Evolutionary conservation across 208 protist genomes (phyloP).

Genomic region (Acanthamoeba sp.): DNA sequence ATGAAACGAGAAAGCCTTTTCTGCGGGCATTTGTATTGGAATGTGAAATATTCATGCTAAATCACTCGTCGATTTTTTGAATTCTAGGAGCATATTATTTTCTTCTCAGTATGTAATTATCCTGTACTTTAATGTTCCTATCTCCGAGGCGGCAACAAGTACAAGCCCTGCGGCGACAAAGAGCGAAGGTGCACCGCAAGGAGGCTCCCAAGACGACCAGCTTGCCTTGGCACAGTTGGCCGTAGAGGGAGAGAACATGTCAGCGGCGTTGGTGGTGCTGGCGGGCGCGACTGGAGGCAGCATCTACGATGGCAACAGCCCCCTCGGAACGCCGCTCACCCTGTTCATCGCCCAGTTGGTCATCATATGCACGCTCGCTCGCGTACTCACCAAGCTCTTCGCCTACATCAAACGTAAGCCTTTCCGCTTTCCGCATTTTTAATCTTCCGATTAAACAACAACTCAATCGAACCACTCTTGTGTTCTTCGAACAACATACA

Average conservation of each 20-base stretch:
- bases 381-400: slow-evolving; percentile 72
- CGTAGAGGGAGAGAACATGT: neutral
- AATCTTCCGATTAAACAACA: neutral
- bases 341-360: slow-evolving; percentile 71
- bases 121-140: neutral
- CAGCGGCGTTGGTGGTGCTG: neutral
- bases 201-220: neutral
- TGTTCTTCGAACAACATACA: too few species aligned
- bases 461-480: too few species aligned
- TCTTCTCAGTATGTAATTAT: neutral
- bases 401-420: slow-evolving; percentile 69
- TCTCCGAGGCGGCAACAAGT: neutral
- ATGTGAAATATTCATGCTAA: neutral
- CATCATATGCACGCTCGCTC: slow-evolving; percentile 37
- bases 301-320: slow-evolving; percentile 47
- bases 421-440: neutral
- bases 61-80: neutral
- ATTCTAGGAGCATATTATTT: neutral
- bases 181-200: neutral
- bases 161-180: neutral
- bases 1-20: neutral
- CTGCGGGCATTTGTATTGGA: neutral
- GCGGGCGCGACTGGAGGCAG: neutral
- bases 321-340: slow-evolving; percentile 44
- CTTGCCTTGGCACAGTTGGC: too few species aligned